Conservation (phyloP, 2,329 filamentous ascomycete species). For the Neofusicoccum kwambonambiense region DNA sequence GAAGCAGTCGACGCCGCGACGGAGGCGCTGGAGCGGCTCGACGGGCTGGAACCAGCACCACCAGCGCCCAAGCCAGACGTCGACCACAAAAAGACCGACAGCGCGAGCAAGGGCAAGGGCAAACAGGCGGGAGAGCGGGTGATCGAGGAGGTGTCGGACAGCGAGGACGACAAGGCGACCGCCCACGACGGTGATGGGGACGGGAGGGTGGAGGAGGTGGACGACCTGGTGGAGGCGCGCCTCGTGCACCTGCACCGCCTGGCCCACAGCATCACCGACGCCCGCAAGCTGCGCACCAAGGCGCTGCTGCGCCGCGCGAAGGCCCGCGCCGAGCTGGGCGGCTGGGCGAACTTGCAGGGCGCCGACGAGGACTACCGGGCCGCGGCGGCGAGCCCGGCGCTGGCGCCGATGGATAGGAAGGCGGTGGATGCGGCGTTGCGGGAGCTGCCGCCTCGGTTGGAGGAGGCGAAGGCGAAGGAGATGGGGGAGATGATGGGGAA, state of each 20-base stretch:
- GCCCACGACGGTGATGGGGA: conserved; percentile 20
- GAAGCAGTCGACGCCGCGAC: conserved; percentile 74
- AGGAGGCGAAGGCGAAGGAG: conserved; percentile 79
- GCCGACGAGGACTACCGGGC: conserved; percentile 78
- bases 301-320: conserved; percentile 76
- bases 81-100: conserved; percentile 19
- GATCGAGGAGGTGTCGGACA: conserved; percentile 38
- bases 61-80: not conserved
- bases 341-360: conserved; percentile 77
- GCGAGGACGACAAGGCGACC: conserved; percentile 44
- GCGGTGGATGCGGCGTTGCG: conserved; percentile 66
- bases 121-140: conserved; percentile 33
- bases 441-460: conserved; percentile 65
- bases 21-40: conserved; percentile 69
- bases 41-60: conserved; percentile 56
- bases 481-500: conserved; percentile 98
- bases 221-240: conserved; percentile 26
- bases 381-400: conserved; percentile 58
- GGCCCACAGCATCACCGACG: conserved; percentile 52
- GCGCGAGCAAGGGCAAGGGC: conserved; percentile 22
- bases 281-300: conserved; percentile 77
- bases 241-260: conserved; percentile 22
- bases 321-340: conserved; percentile 67
- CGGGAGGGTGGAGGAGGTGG: conserved; percentile 45
- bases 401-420: conserved; percentile 65